Percentiles rank a stretch among this genome's conserved stretches.
These are phyloP conservation scores for Lachancea kluyveri DNA, from an alignment of 805 yeast species.

Conservation along the genomic window DNA sequence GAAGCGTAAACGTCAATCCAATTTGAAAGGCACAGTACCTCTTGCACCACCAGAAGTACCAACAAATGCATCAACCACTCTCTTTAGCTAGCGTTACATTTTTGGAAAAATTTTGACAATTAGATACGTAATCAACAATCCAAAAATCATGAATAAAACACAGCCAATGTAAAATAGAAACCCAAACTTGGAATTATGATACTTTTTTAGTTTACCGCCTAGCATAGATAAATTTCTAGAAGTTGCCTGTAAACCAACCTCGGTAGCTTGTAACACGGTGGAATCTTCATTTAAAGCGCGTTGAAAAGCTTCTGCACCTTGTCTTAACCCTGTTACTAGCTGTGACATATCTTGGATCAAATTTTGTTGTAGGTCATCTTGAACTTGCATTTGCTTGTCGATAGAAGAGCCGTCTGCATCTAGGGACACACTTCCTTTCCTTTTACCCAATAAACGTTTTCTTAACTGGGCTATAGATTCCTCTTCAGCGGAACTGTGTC, in stretches of 20 bases:
- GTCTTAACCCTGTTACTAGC: slow-evolving; percentile 32
- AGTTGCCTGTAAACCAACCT: slow-evolving; percentile 36
- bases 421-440: slow-evolving; percentile 3
- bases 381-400: slow-evolving; percentile 33
- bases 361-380: slow-evolving; percentile 34
- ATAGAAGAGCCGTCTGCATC: slow-evolving; percentile 11
- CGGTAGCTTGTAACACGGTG: slow-evolving; percentile 36
- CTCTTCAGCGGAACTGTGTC: slow-evolving; percentile 12
- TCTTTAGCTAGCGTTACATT: no score
- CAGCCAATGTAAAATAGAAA: slow-evolving; percentile 24
- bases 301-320: slow-evolving; percentile 37
- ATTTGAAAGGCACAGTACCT: no score
- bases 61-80: neutral
- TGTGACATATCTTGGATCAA: slow-evolving; percentile 34
- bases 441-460: slow-evolving; percentile 27
- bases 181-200: slow-evolving; percentile 29
- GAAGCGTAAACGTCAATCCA: no score
- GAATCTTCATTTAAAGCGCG: slow-evolving; percentile 34
- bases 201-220: slow-evolving; percentile 27
- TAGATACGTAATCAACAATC: slow-evolving; percentile 30
- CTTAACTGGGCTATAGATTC: slow-evolving; percentile 30
- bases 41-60: no score
- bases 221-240: slow-evolving; percentile 30
- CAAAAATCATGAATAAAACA: slow-evolving; percentile 23
- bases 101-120: slow-evolving; percentile 36